Evolutionary conservation across 176 grass and related monocot species (phyloP).

Genomic region (Poa pratensis): DNA sequence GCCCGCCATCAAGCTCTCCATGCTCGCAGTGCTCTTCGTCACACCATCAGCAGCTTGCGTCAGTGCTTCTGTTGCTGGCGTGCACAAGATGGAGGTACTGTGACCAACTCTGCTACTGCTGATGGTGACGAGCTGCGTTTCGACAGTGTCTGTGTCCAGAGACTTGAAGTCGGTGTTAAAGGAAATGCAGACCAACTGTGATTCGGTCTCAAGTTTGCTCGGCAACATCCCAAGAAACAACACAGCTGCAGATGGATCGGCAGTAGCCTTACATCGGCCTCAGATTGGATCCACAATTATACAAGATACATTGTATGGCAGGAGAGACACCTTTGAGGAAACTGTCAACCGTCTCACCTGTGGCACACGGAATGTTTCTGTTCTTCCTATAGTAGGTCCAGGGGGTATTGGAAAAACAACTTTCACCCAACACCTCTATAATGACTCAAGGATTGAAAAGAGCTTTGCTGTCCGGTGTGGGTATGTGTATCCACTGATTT

Average conservation of each 20-base stretch:
- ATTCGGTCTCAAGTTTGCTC: not conserved
- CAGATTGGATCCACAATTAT: not conserved
- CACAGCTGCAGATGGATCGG: not conserved
- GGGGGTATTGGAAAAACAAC: slow-evolving; percentile 19
- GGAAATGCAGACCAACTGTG: not conserved
- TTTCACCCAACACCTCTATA: not conserved
- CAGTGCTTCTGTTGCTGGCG: not conserved
- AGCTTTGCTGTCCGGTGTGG: not conserved
- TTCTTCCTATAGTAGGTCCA: not conserved
- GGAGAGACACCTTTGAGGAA: not conserved
- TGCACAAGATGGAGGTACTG: no score
- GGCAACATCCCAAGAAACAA: not conserved
- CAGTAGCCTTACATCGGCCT: not conserved
- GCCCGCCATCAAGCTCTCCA: not conserved
- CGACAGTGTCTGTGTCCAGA: not conserved
- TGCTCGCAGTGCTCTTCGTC: not conserved
- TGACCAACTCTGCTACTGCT: not conserved
- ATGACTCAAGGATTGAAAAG: not conserved
- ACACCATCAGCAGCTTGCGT: accelerated
- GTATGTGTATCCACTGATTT: not conserved
- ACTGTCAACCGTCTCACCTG: not conserved
- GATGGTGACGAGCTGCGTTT: not conserved
- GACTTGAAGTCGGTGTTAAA: not conserved
- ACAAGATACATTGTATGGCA: not conserved
- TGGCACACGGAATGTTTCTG: not conserved